These are phyloP conservation scores for Microbotryomycetes sp. DNA, from an alignment of 1,284 basidiomycete genomes.

Conservation along the genomic window DNA sequence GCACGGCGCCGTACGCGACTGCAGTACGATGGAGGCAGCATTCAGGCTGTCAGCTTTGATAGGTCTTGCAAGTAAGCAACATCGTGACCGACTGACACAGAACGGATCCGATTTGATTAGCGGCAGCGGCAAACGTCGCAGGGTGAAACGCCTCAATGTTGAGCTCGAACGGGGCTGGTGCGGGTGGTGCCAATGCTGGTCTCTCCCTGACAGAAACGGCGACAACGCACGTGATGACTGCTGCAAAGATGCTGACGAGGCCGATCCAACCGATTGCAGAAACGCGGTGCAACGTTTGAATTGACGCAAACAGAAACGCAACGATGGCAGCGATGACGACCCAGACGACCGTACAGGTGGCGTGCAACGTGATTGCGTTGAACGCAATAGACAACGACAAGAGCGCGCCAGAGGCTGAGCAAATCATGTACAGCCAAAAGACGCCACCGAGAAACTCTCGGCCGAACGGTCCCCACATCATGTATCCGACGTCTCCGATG, in stretches of 20 bases:
- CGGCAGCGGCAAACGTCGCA: constrained; percentile 36
- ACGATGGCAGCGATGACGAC: not conserved
- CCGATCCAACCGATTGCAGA: constrained; percentile 38
- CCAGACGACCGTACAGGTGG: constrained; percentile 42
- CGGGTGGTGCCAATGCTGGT: constrained; percentile 31
- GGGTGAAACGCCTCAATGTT: constrained; percentile 27
- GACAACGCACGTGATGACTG: constrained; percentile 34
- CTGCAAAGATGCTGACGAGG: constrained; percentile 32
- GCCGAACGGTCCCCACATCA: constrained; percentile 45
- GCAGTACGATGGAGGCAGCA: not conserved
- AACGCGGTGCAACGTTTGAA: constrained; percentile 38
- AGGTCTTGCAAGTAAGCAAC: not conserved
- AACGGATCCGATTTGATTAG: constrained; percentile 37
- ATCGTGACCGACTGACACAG: constrained; percentile 6
- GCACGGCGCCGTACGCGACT: constrained; percentile 8
- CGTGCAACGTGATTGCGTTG: constrained; percentile 38
- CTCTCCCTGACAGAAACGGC: constrained; percentile 38
- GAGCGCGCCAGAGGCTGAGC: constrained; percentile 33
- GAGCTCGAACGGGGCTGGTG: constrained; percentile 17
- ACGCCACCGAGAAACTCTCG: constrained; percentile 45
- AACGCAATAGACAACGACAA: constrained; percentile 33
- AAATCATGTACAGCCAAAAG: constrained; percentile 36
- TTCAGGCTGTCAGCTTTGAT: not conserved
- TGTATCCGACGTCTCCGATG: constrained; percentile 51
- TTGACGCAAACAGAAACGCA: constrained; percentile 17